These are phyloP conservation scores for Thelonectria blattea DNA, from an alignment of 2,329 filamentous ascomycete species.

Conservation along the genomic window DNA sequence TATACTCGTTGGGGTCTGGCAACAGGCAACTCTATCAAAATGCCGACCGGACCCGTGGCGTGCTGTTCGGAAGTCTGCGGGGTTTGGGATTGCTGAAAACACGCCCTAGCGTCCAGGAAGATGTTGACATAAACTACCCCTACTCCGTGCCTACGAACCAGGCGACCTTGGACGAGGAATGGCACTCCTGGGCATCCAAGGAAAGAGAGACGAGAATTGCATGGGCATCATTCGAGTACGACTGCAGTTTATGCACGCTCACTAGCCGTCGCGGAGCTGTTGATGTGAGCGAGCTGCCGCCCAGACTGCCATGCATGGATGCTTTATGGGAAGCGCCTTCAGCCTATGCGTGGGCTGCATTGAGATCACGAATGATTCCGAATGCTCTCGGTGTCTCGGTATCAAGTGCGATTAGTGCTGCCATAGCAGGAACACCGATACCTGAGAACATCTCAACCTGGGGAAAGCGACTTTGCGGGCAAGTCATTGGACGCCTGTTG, in stretches of 20 bases:
- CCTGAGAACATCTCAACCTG: constrained; percentile 32
- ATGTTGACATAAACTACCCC: constrained; percentile 4
- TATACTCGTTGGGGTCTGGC: constrained; percentile 42
- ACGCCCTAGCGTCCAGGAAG: constrained; percentile 12
- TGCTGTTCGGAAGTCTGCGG: constrained; percentile 38
- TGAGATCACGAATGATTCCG: constrained; percentile 22
- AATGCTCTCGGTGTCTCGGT: constrained; percentile 14
- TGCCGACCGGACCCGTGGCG: constrained; percentile 38
- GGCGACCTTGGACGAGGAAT: constrained; percentile 22
- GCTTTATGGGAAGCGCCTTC: constrained; percentile 40
- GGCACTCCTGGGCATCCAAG: constrained; percentile 33
- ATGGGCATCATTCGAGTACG: constrained; percentile 43
- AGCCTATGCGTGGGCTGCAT: constrained; percentile 35
- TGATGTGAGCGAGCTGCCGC: constrained; percentile 39
- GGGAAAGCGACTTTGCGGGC: constrained; percentile 39
- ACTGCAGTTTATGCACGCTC: constrained; percentile 42
- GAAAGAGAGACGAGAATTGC: constrained; percentile 37
- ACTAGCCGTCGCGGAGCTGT: constrained; percentile 39
- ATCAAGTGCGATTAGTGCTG: constrained; percentile 9
- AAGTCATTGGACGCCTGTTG: constrained; percentile 40
- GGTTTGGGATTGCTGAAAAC: constrained; percentile 37
- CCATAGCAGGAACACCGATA: constrained; percentile 11
- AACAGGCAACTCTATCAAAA: constrained; percentile 40
- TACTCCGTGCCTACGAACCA: neutral
- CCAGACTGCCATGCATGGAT: constrained; percentile 38